A percentile compares a stretch with the other conserved stretches of the same genome.
Conservation (phyloP, 1,284 basidiomycete genomes). For the Naganishia sp. region DNA sequence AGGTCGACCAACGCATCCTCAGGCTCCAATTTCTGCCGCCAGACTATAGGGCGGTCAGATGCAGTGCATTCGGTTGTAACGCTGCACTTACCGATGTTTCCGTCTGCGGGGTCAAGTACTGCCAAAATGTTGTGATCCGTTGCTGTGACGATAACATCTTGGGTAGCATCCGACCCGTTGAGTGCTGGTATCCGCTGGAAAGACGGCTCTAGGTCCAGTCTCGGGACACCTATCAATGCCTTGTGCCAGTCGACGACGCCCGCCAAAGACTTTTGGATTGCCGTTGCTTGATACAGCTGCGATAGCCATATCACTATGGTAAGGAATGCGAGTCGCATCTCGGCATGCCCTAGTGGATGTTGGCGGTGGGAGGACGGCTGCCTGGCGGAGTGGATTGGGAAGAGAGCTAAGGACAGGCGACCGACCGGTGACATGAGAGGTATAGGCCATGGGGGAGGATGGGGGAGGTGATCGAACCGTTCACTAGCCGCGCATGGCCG, state of each 20-base stretch:
- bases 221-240: constrained; percentile 68
- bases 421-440: neutral
- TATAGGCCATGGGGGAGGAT: neutral
- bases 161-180: constrained; percentile 45
- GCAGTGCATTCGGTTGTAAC: neutral
- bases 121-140: constrained; percentile 69
- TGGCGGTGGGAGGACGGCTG: neutral
- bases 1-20: constrained; percentile 72
- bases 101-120: constrained; percentile 7
- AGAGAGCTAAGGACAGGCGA: neutral
- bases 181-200: constrained; percentile 44
- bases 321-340: constrained; percentile 13
- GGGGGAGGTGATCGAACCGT: constrained; percentile 8
- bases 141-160: constrained; percentile 65
- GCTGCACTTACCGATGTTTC: constrained; percentile 15
- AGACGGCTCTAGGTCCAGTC: constrained; percentile 49
- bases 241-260: constrained; percentile 87
- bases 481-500: neutral
- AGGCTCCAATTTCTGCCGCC: constrained; percentile 73
- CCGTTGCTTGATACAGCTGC: constrained; percentile 33
- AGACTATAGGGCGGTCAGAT: constrained; percentile 59
- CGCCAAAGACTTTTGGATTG: constrained; percentile 56
- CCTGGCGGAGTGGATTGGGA: neutral
- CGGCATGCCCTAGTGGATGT: neutral
- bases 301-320: constrained; percentile 18